phyloP scores from a whole-genome alignment of 2,329 filamentous ascomycete species.

The Fusarium buxicola region DNA sequence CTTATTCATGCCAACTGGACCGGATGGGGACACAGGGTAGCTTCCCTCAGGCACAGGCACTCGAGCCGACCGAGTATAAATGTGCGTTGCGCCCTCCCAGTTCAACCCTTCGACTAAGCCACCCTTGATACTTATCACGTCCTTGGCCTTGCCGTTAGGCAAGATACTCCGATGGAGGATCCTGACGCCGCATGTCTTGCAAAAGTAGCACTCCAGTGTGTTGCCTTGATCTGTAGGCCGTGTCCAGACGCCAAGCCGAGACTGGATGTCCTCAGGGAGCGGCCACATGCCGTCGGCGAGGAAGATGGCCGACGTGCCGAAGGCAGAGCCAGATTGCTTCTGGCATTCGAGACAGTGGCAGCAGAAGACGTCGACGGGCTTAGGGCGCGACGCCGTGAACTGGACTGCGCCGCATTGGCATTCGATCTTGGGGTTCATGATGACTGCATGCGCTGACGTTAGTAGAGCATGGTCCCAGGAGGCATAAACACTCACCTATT shows the following conservation, averaged over 20 bases:
- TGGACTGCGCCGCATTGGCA: slow-evolving; percentile 57
- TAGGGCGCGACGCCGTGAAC: slow-evolving; percentile 50
- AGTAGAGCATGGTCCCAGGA: not conserved
- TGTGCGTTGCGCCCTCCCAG: slow-evolving; percentile 56
- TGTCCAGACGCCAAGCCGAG: slow-evolving; percentile 52
- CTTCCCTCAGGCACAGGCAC: slow-evolving; percentile 56
- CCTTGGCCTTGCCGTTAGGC: slow-evolving; percentile 51
- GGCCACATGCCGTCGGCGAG: slow-evolving; percentile 56
- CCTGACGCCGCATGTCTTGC: slow-evolving; percentile 57
- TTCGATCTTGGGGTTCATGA: slow-evolving; percentile 42
- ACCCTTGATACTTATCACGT: slow-evolving; percentile 60
- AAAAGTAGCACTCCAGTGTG: slow-evolving; percentile 58
- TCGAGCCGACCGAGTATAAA: slow-evolving; percentile 59
- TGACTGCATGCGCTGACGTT: not conserved
- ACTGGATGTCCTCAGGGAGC: slow-evolving; percentile 48
- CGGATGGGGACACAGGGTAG: slow-evolving; percentile 34
- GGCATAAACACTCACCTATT: not conserved
- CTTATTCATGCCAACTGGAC: not conserved
- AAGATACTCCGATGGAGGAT: slow-evolving; percentile 58
- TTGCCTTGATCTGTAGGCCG: slow-evolving; percentile 55
- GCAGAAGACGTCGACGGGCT: slow-evolving; percentile 54
- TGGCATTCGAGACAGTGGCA: slow-evolving; percentile 62
- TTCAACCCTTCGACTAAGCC: slow-evolving; percentile 57
- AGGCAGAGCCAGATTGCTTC: slow-evolving; percentile 59
- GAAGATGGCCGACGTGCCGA: slow-evolving; percentile 59